Conservation (phyloP, 495 filamentous ascomycete species). For the Penicillium herquei region DNA sequence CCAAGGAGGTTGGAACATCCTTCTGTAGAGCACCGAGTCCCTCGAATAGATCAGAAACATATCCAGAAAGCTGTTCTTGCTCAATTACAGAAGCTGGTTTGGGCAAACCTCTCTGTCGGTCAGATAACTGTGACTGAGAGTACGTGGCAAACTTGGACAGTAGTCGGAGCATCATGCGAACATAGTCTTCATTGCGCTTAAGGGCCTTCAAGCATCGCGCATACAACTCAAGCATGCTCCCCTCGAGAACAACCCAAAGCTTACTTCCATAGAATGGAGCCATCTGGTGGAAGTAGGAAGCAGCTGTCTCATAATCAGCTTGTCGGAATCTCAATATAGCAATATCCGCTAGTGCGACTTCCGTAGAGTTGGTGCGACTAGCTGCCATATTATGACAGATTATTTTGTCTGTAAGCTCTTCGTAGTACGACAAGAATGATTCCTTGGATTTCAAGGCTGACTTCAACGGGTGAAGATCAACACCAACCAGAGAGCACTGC, state of each 20-base stretch:
- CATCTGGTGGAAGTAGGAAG: slow-evolving; percentile 76
- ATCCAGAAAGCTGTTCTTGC: slow-evolving; percentile 57
- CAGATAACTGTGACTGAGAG: slow-evolving; percentile 32
- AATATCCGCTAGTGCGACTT: slow-evolving; percentile 78
- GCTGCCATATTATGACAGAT: slow-evolving; percentile 75
- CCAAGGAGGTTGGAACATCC: slow-evolving; percentile 64
- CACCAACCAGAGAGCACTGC: slow-evolving; percentile 35
- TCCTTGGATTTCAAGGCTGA: slow-evolving; percentile 32
- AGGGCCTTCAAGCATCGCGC: slow-evolving; percentile 79
- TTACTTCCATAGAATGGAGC: slow-evolving; percentile 78
- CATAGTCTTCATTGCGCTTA: slow-evolving; percentile 73
- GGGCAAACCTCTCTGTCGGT: slow-evolving; percentile 33
- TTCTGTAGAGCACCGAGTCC: slow-evolving; percentile 62
- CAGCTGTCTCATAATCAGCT: slow-evolving; percentile 68
- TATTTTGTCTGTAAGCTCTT: slow-evolving; percentile 67
- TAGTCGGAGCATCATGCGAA: slow-evolving; percentile 69
- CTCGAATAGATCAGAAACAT: slow-evolving; percentile 63
- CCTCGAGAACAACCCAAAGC: slow-evolving; percentile 77
- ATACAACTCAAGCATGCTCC: slow-evolving; percentile 81
- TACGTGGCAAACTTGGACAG: slow-evolving; percentile 65
- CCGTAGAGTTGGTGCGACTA: slow-evolving; percentile 69
- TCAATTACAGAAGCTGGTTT: slow-evolving; percentile 38
- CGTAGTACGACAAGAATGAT: slow-evolving; percentile 59
- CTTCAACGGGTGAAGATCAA: slow-evolving; percentile 31
- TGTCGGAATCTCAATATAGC: slow-evolving; percentile 76